Base-by-base conservation (phyloP, 352 stramenopile species). In the Thraustochytrium sp. region DNA sequence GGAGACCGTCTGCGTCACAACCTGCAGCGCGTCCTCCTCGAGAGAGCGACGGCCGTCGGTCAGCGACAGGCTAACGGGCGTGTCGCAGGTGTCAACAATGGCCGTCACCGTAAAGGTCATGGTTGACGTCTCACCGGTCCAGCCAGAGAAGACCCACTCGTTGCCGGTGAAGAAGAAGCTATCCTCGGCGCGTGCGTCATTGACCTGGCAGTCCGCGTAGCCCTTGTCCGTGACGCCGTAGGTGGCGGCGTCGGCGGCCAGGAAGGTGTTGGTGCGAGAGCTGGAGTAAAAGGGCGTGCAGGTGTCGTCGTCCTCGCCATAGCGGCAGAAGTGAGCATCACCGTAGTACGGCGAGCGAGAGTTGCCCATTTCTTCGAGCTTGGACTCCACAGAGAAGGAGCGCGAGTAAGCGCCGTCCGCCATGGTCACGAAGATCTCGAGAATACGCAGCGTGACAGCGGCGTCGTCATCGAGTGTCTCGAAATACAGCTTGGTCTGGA, bases 271-370 rank as follows among this genome's bases (percentile, higher is more conserved):
- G 18, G 5, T 63, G 36, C 54, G 54, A 5, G 11, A 5, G 54
- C 54, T 21, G 54, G 26, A 34, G n/a, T 48, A 53, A 29, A 75
- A 75, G 23, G 62, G 62, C 18, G 37, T 5, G 62, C 62, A 75
- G 23, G 8, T 23, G n/a, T 34, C 21, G 62, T 75, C 62, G 11
- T 44, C 18, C 26, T 53, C 37, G 23, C 29, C 37, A 23, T 54
- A 75, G 40, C 62, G 62, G 46, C 62, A 75, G 36, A 75, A 75
- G 40, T 75, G 62, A 23, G 34, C 62, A 40, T 75, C 62, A 5
- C 8, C 26, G n/a, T 53, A 75, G 18, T 40, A 48, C 3, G 62
- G 62, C 0, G 34, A 3, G 9, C 13, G 23, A 4, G 9, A 18
- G 13, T 37, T 9, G 0, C 11, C 11, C 40, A 75, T 75, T 8